Conservation (phyloP, 2,329 filamentous ascomycete species). For the Pseudogymnoascus sp. region DNA sequence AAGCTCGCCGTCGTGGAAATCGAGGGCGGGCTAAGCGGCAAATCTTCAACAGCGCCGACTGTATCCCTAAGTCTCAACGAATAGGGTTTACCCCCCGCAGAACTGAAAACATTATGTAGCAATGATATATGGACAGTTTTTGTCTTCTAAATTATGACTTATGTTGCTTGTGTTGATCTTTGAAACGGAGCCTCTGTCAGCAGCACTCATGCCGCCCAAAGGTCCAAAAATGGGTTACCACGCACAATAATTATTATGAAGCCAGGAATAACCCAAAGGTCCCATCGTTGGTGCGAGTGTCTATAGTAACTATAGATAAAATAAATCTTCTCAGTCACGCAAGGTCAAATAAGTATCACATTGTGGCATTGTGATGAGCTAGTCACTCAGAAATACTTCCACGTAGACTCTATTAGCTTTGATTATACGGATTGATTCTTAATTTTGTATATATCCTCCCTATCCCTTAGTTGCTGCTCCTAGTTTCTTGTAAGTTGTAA, state of each 20-base stretch:
- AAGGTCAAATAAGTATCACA: background rate
- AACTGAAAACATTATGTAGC: background rate
- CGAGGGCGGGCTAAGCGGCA: background rate
- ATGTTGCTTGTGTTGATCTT: background rate
- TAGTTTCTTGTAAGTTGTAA: background rate
- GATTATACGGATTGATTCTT: background rate
- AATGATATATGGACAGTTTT: background rate
- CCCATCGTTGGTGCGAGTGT: background rate
- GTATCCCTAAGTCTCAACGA: background rate
- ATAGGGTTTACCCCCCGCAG: background rate
- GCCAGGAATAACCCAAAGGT: background rate
- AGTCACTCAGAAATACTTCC: background rate
- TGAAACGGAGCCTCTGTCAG: background rate
- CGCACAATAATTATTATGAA: background rate
- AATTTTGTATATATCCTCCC: background rate
- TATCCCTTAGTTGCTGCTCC: background rate
- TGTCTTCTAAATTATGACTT: background rate
- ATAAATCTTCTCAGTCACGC: background rate
- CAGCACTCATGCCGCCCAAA: background rate
- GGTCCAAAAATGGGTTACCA: background rate
- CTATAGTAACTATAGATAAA: background rate
- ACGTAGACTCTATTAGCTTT: background rate
- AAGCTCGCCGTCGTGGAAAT: background rate
- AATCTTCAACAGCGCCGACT: background rate
- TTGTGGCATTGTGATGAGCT: background rate